These are phyloP conservation scores for Cercospora janseana DNA, from an alignment of 2,329 filamentous ascomycete genomes.

Conservation along the genomic window DNA sequence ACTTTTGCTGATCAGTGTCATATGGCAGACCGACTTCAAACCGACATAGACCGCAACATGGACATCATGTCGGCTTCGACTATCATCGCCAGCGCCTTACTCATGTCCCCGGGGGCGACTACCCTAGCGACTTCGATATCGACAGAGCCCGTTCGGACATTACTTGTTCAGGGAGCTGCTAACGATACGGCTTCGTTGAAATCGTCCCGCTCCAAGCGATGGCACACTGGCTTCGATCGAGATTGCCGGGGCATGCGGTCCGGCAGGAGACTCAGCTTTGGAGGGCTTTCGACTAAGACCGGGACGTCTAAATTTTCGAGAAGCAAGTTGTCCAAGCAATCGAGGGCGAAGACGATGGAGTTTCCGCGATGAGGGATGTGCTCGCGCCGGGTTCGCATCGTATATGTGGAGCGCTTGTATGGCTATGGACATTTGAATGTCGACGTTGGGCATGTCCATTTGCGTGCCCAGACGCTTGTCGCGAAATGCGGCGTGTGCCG, in stretches of 20 bases:
- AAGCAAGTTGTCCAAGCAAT: background rate
- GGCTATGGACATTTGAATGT: too few species aligned
- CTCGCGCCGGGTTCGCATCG: too few species aligned
- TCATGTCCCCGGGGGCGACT: constrained; percentile 3
- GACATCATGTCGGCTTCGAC: constrained; percentile 10
- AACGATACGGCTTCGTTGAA: background rate
- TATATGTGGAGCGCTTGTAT: too few species aligned
- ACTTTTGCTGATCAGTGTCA: too few species aligned
- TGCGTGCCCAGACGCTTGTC: too few species aligned
- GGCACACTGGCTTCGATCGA: constrained; percentile 2
- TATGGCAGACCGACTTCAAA: constrained; percentile 1
- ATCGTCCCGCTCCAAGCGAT: background rate
- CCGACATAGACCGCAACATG: background rate
- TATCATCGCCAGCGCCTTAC: background rate
- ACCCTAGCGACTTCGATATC: constrained; percentile 8
- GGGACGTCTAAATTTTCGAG: background rate
- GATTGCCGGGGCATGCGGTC: background rate
- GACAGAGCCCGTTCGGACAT: background rate
- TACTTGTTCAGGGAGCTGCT: background rate
- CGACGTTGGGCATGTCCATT: too few species aligned
- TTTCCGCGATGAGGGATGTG: background rate
- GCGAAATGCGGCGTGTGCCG: too few species aligned
- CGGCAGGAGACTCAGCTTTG: background rate
- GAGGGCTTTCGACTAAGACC: background rate
- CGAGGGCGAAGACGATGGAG: background rate